Evolutionary conservation across 2,329 filamentous ascomycete species (phyloP), one percentile per base, ranked within the genome.

Genomic region (Trichophyton schoenleinii): DNA sequence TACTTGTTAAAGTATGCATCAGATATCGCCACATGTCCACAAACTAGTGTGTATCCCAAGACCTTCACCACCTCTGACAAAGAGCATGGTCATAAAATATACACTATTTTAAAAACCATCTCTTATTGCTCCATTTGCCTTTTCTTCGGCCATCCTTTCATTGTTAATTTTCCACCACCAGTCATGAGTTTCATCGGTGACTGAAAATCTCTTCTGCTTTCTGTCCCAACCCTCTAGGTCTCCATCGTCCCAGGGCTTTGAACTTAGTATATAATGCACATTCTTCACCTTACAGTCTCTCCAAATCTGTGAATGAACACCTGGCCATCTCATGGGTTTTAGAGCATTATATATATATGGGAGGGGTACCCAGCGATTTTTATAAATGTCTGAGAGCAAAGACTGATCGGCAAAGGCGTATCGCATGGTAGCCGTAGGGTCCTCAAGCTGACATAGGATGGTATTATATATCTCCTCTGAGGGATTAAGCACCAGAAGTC

Each of bases 381-480:
- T 68, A 69, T 84, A 85, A 9, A 83, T 64, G 64, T 84, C 81
- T n/a, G 78, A 77, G 3, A 85, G 76, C 57, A 81, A 74, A 44
- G 78, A 81, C 67, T 85, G 82, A 64, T 85, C 82, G 28, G 81
- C 80, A 66, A 86, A 86, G 59, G 83, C 81, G 67, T 84, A 85
- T 61, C 71, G 70, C 36, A 70, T 70, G 13, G 77, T 79, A 6
- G 76, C 72, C 3, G 76, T 70, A 1, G 78, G 72, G 22, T 76
- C 73, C 8, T 73, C 66, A 42, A 85, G 72, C 25, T 76, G 75
- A 48, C 73, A 70, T 3, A 78, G 66, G 61, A 84, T 84, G 38
- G 75, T 70, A 55, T 81, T 72, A 68, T 84, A 85, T 1, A 79
- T 72, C 3, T 70, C 75, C 13, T 71, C 68, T n/a, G 78, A 81